Evolutionary conservation across 495 filamentous ascomycete species (phyloP), one percentile per base, ranked within the genome.

Genomic region (Penicillium egyptiacum): DNA sequence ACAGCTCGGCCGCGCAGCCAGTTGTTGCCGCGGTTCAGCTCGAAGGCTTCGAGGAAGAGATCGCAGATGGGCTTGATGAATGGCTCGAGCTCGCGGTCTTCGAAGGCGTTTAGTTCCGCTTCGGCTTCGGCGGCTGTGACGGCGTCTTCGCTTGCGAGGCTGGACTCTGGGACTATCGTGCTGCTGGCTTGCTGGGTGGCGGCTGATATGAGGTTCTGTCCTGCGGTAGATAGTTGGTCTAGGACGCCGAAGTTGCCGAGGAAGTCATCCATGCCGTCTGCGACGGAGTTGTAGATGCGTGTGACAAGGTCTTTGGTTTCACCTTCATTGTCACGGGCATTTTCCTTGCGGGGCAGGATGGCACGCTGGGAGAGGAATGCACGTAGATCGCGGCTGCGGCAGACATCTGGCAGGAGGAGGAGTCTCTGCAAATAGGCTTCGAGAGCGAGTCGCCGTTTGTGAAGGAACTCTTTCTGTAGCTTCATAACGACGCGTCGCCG

Each of bases 31-130:
- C 86, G 84, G 66, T 96, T 96, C 25, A 98, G 82, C 67, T 96
- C 92, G 69, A 99, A 99, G 11, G 90, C 81, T 75, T 98, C 95
- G 39, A 98, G 85, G 70, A 99, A 99, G 51, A 98, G 83, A 70
- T 99, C 94, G 71, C 92, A 97, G 59, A 99, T 96, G 8, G 95
- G 95, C 66, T 96, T 98, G 60, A 99, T 92, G 70, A 99, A 97
- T 7, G 95, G 95, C 66, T 96, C 90, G 0, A 91, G 77, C 62
- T 96, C 90, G 55, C 87, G 85, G 59, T 91, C 85, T 65, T 97
- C 94, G 61, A 96, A 98, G 5, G 95, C 95, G 44, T 88, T 89
- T 22, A 99, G 78, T 70, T 99, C 95, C 0, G 92, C 92, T 70
- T 98, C 92, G 2, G 93, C 93, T 75, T 99, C 95, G 3, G 89